Conservation (phyloP, 148 eudicot species). For the Rhododendron vialii region DNA sequence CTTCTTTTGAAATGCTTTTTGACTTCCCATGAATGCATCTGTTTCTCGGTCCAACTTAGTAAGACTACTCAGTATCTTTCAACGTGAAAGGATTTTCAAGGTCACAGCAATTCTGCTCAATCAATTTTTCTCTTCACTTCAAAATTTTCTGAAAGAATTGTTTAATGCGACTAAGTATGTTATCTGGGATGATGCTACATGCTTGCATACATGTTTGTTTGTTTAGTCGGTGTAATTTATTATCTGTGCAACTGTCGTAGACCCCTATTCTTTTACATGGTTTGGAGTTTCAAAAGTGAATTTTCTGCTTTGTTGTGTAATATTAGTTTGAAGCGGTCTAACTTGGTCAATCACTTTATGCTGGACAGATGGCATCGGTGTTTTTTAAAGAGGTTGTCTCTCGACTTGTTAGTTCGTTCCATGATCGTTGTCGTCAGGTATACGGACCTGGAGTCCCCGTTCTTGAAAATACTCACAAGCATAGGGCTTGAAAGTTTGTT, state of each 20-base stretch:
- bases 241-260: background rate
- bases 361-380: slow-evolving; percentile 69
- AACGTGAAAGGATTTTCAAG: background rate
- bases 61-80: background rate
- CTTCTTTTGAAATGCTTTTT: background rate
- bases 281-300: background rate
- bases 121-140: background rate
- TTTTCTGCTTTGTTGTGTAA: background rate
- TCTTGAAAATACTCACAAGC: slow-evolving; percentile 21
- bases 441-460: slow-evolving; percentile 71
- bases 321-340: background rate
- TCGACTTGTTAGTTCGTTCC: slow-evolving; percentile 72
- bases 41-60: background rate
- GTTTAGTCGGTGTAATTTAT: background rate
- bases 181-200: background rate
- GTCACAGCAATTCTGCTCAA: background rate
- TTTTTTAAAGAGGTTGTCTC: slow-evolving; percentile 88
- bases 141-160: background rate
- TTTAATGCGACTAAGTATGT: background rate
- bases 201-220: background rate
- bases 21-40: background rate
- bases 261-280: background rate
- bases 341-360: slow-evolving; percentile 5
- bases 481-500: background rate
- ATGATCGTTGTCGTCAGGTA: slow-evolving; percentile 75